Conservation (phyloP, 1,139 yeast genomes). For the Saccharomyces uvarum region DNA sequence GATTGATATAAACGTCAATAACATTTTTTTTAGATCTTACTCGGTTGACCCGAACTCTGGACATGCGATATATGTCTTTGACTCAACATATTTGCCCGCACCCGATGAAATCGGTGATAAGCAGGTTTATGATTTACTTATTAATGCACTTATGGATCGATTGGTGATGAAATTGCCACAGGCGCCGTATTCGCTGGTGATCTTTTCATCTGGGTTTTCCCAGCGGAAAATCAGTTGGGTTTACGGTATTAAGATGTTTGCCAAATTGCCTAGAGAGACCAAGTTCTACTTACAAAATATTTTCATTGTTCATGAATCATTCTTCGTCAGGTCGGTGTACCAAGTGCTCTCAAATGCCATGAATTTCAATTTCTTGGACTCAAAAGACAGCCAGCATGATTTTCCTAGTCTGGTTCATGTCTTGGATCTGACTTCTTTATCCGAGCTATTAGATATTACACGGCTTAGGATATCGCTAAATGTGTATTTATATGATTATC, state of each 20-base stretch:
- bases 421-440: constrained; percentile 49
- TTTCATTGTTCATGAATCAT: constrained; percentile 83
- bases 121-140: constrained; percentile 36
- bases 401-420: constrained; percentile 20
- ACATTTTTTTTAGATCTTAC: constrained; percentile 53
- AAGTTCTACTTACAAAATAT: constrained; percentile 52
- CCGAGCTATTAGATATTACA: constrained; percentile 64
- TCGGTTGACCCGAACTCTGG: constrained; percentile 53
- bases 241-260: constrained; percentile 71
- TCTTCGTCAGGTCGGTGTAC: constrained; percentile 77
- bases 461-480: constrained; percentile 67
- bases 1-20: constrained; percentile 32
- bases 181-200: constrained; percentile 54
- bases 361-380: constrained; percentile 37
- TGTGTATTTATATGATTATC: constrained; percentile 53
- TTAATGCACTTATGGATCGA: constrained; percentile 35
- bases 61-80: constrained; percentile 64
- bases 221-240: constrained; percentile 55
- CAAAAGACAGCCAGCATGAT: constrained; percentile 9
- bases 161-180: constrained; percentile 41
- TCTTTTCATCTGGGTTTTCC: constrained; percentile 72
- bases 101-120: constrained; percentile 31
- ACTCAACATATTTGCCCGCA: constrained; percentile 68
- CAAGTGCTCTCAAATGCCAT: constrained; percentile 62
- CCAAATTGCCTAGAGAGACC: constrained; percentile 53